Evolutionary conservation across 495 filamentous ascomycete genomes (phyloP).

Genomic region (Filosporella fistucella): DNA sequence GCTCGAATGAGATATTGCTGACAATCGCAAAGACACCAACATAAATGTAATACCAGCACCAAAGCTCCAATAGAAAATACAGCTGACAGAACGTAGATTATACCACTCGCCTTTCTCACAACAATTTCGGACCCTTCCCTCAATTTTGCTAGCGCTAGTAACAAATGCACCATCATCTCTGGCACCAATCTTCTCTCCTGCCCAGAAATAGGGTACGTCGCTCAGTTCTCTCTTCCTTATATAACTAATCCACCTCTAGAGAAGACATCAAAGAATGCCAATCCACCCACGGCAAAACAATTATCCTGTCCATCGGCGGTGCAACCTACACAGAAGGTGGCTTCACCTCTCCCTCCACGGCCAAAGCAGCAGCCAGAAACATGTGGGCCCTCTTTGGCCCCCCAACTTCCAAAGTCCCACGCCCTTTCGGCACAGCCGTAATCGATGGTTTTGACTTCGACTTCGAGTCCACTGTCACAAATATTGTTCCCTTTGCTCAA

Average conservation of each 20-base stretch:
- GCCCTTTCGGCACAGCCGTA: constrained; percentile 42
- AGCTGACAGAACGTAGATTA: constrained; percentile 34
- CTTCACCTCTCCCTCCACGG: constrained; percentile 35
- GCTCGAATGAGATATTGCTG: neutral
- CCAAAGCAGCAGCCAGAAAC: constrained; percentile 53
- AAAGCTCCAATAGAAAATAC: neutral
- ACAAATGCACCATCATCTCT: constrained; percentile 52
- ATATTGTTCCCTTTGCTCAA: constrained; percentile 43
- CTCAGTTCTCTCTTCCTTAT: neutral
- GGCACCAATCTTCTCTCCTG: constrained; percentile 55
- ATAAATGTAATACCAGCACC: constrained; percentile 21
- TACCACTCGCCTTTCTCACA: constrained; percentile 58
- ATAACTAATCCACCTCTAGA: constrained; percentile 4
- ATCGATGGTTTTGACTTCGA: constrained; percentile 60
- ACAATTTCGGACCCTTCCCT: constrained; percentile 49
- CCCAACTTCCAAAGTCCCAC: constrained; percentile 25
- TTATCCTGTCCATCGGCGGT: constrained; percentile 63
- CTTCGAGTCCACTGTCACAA: constrained; percentile 39
- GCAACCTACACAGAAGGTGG: constrained; percentile 30
- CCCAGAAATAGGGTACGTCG: constrained; percentile 54
- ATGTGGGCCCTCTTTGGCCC: constrained; percentile 64
- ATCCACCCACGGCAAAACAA: constrained; percentile 49
- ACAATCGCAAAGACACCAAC: constrained; percentile 21
- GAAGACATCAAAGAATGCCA: constrained; percentile 48
- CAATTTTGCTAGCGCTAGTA: constrained; percentile 57